A percentile compares a stretch with the other conserved stretches of the same genome.
Evolutionary conservation across 805 yeast species (phyloP).

Genomic region (Kockiozyma suomiensis): DNA sequence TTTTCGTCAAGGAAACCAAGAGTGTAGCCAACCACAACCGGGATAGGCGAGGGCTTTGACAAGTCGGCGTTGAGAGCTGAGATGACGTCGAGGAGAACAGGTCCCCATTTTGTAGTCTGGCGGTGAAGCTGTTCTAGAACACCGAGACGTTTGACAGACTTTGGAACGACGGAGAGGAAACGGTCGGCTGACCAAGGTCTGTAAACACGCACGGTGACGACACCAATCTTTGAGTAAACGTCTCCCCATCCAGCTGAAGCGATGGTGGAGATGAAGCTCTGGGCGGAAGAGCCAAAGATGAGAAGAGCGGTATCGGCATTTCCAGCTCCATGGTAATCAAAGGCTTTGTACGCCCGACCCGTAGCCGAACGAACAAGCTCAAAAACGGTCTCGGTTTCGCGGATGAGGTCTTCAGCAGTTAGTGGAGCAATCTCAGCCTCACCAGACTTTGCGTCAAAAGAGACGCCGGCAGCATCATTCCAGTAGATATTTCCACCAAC

Average conservation of each 20-base stretch:
- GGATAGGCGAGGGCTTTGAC: conserved; percentile 31
- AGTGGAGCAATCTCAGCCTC: conserved; percentile 29
- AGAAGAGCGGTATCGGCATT: conserved; percentile 57
- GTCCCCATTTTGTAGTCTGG: conserved; percentile 56
- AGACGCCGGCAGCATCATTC: conserved; percentile 27
- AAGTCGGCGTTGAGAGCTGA: conserved; percentile 48
- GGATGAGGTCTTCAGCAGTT: conserved; percentile 9
- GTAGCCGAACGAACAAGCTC: conserved; percentile 43
- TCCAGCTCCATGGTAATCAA: conserved; percentile 49
- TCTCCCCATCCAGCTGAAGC: conserved; percentile 39
- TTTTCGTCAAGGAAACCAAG: conserved; percentile 48
- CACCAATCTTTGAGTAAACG: conserved; percentile 47
- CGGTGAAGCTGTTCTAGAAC: conserved; percentile 66
- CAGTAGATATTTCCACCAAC: conserved; percentile 33
- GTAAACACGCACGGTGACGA: conserved; percentile 64
- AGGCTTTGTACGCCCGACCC: conserved; percentile 45
- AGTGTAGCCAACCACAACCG: conserved; percentile 59
- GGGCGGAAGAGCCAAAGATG: conserved; percentile 61
- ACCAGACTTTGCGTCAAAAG: conserved; percentile 25
- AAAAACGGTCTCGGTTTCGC: conserved; percentile 35
- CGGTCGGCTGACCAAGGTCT: conserved; percentile 69
- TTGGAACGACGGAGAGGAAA: conserved; percentile 56
- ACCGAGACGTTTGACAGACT: conserved; percentile 57
- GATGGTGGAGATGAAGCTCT: conserved; percentile 48
- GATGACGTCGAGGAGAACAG: conserved; percentile 75